Evolutionary conservation across 2,329 filamentous ascomycete species (phyloP).

Genomic region (Nothophoma quercina): DNA sequence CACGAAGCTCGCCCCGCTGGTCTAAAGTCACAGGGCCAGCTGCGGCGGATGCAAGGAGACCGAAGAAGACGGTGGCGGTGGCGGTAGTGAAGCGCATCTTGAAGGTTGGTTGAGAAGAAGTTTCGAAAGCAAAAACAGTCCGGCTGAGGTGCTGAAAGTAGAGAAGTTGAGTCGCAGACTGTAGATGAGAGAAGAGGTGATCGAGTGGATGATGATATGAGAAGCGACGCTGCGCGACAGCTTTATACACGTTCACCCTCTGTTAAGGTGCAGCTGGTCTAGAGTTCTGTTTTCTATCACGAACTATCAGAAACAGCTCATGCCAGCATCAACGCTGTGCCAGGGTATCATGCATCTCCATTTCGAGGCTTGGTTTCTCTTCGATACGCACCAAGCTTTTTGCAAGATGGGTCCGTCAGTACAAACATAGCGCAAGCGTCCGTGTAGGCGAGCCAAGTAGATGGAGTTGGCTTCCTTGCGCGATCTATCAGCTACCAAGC

Average conservation of each 20-base stretch:
- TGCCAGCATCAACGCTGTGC: not conserved
- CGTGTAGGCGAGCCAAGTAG: not conserved
- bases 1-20: slow-evolving; percentile 1
- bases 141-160: not conserved
- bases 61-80: slow-evolving; percentile 1
- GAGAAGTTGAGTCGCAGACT: not conserved
- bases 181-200: not conserved
- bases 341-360: not conserved
- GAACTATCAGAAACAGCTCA: not conserved
- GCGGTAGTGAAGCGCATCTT: slow-evolving; percentile 4
- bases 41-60: not conserved
- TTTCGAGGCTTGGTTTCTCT: not conserved
- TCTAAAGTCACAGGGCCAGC: slow-evolving; percentile 7
- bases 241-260: not conserved
- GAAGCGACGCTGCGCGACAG: not conserved
- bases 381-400: not conserved
- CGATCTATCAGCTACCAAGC: not conserved
- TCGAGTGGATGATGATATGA: slow-evolving; percentile 2
- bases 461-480: not conserved
- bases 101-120: not conserved
- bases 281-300: not conserved
- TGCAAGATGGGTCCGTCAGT: not conserved
- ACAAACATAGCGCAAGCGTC: not conserved
- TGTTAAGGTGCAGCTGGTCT: not conserved
- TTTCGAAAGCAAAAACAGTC: not conserved